Conservation (phyloP, 768 basidiomycete genomes). For the Heimioporus sp. region DNA sequence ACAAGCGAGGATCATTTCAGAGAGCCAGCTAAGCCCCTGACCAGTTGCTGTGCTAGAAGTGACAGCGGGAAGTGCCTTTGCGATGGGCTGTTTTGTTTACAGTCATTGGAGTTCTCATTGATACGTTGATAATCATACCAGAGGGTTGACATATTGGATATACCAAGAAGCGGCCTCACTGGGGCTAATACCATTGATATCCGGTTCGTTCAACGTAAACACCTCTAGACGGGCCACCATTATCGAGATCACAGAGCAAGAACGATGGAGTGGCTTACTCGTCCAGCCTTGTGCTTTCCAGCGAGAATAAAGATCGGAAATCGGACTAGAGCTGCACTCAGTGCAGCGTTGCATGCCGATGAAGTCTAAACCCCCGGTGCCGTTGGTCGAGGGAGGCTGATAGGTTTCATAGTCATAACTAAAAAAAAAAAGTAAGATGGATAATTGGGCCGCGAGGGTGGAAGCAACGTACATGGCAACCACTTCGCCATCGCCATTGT, state of each 20-base stretch:
- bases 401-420: conserved; percentile 41
- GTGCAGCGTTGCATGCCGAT: conserved; percentile 40
- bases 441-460: not conserved
- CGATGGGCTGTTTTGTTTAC: not conserved
- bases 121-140: conserved; percentile 21
- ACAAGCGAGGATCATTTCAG: conserved; percentile 35
- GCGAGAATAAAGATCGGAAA: conserved; percentile 30
- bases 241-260: not conserved
- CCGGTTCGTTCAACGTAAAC: conserved; percentile 38
- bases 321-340: conserved; percentile 37
- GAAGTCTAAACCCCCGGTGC: conserved; percentile 36
- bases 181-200: conserved; percentile 29
- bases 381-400: conserved; percentile 33
- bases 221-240: conserved; percentile 18
- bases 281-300: conserved; percentile 31
- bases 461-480: conserved; percentile 29
- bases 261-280: conserved; percentile 19
- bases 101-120: not conserved
- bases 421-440: not conserved
- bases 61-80: conserved; percentile 37
- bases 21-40: conserved; percentile 35
- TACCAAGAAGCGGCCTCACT: conserved; percentile 36
- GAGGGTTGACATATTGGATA: conserved; percentile 34
- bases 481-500: conserved; percentile 34
- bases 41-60: conserved; percentile 33